Base-by-base conservation (phyloP, 1,284 basidiomycete species). In the Mycocalia duriaeana region DNA sequence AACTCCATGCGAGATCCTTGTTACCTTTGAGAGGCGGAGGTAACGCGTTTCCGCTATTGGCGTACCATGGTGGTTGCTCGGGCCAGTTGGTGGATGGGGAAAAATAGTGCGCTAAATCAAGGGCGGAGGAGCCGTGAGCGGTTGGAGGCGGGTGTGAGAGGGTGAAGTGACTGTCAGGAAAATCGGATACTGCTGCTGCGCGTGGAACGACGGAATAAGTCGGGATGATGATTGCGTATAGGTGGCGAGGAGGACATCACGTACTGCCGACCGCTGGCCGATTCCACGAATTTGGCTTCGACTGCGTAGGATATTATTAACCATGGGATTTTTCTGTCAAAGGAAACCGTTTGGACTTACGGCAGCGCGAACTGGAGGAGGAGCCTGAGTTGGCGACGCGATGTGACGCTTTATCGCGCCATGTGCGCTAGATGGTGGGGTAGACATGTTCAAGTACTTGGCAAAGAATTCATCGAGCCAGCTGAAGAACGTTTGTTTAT, bases 401-500 rank as follows among this genome's bases (percentile, higher is more conserved):
- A 34, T 34, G 28, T 34, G 28, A 13, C 16, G 11, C 28, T 34
- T 34, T 11, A 34, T 34, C 28, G 28, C 16, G 13, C 28, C 28
- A 4, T 34, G 28, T 4, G 28, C 28, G 28, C 28, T 34, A 16
- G 28, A 13, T 34, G 28, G 28, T 16, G 28, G 28, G 28, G 16
- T 34, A 16, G 28, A 34, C 13, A 57, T 52, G 36, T 57, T 61
- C 22, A 76, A 56, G 46, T 68, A 70, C 35, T 70, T 69, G 16
- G 75, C 71, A 57, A 89, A 89, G 64, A 84, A 90, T 58, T 88
- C 85, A 57, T 91, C 88, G 14, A 91, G 66, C 81, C 85, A 87
- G 44, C 64, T 63, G 61, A 91, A 91, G 57, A 91, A 82, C 14
- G 68, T 76, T 25, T 78, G 64, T 60, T 89, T 91, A 57, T 91